Conservation (phyloP, 225 moss, liverwort and hornwort species). For the Marchantia paleacea region DNA sequence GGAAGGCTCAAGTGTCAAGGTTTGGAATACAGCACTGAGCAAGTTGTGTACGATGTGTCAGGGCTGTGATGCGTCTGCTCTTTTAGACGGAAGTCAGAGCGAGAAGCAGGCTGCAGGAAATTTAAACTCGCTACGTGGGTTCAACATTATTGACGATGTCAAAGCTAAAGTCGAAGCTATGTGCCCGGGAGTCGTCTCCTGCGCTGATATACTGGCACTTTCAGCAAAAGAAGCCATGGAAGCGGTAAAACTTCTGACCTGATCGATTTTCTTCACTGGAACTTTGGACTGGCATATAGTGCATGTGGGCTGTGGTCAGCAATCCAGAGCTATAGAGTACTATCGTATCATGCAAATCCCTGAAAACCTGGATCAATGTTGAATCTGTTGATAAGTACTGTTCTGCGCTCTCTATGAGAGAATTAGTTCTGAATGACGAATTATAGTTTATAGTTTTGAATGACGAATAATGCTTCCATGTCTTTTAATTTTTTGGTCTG, state of each 20-base stretch:
- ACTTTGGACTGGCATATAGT: too few species aligned
- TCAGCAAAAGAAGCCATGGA: constrained; percentile 11
- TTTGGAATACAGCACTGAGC: neutral
- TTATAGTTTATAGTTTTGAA: too few species aligned
- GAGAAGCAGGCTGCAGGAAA: constrained; percentile 14
- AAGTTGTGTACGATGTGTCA: neutral
- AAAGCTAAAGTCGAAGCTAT: constrained; percentile 17
- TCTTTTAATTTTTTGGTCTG: neutral
- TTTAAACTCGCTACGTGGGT: constrained; percentile 12
- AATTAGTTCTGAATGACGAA: too few species aligned
- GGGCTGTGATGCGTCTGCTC: constrained; percentile 22
- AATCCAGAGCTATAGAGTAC: neutral
- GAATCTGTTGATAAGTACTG: too few species aligned
- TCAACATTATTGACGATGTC: constrained; percentile 11
- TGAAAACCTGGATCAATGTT: too few species aligned
- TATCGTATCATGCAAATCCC: neutral
- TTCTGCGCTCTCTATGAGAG: too few species aligned
- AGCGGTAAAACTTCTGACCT: neutral
- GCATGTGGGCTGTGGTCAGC: too few species aligned
- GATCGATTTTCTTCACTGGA: too few species aligned
- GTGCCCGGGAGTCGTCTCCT: constrained; percentile 15
- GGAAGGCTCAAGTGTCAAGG: neutral
- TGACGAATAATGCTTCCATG: neutral
- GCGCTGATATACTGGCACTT: constrained; percentile 16
- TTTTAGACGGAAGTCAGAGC: neutral